A percentile compares a stretch with the other conserved stretches of the same genome.
These are phyloP conservation scores for Mortierella sp. DNA, from an alignment of 371 early-diverging fungal species.

Conservation along the genomic window DNA sequence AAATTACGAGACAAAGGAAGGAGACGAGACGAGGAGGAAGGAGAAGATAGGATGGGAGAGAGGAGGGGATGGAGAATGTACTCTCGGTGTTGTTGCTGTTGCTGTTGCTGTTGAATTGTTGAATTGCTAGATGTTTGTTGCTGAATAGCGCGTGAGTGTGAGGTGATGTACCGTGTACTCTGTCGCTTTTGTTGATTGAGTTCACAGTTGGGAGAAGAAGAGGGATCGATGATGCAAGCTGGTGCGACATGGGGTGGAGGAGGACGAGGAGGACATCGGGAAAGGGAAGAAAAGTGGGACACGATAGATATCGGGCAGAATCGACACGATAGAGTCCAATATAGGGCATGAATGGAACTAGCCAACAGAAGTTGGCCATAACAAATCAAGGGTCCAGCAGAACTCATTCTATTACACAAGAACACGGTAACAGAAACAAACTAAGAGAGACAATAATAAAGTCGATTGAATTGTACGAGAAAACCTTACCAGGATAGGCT, in stretches of 20 bases:
- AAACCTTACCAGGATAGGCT: constrained; percentile 46
- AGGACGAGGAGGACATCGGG: constrained; percentile 2
- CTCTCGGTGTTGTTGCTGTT: constrained; percentile 1
- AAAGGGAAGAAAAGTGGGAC: neutral
- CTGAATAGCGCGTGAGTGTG: neutral
- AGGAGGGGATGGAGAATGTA: neutral
- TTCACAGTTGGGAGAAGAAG: neutral
- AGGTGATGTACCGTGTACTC: neutral
- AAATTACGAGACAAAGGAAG: neutral
- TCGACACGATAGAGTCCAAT: neutral
- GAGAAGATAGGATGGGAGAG: neutral
- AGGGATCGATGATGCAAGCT: constrained; percentile 1
- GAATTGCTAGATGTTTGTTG: neutral
- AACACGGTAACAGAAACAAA: neutral
- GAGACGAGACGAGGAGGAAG: neutral
- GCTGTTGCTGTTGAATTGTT: neutral
- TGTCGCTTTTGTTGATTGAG: neutral
- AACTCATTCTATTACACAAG: constrained; percentile 20
- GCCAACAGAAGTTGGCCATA: neutral
- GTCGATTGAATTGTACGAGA: neutral
- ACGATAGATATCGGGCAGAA: neutral
- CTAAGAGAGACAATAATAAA: neutral
- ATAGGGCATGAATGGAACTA: constrained; percentile 11
- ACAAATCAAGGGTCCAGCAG: constrained; percentile 16
- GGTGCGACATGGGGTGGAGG: neutral